Conservation (phyloP, 1,284 basidiomycete species). For the Ganoderma leucocontextum region DNA sequence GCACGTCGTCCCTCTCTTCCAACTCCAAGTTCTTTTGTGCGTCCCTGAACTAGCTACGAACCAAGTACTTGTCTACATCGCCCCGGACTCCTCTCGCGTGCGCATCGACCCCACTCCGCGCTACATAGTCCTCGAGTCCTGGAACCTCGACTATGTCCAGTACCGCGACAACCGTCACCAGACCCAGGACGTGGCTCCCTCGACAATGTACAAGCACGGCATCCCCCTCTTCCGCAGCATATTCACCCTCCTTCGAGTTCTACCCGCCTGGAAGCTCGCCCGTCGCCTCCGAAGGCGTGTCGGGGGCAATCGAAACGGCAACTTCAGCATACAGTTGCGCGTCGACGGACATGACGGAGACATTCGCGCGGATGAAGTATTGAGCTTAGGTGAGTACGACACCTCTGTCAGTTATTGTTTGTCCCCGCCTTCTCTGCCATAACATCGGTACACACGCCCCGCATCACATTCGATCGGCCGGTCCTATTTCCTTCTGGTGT, state of each 20-base stretch:
- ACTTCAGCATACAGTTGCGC: constrained; percentile 61
- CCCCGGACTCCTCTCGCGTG: constrained; percentile 63
- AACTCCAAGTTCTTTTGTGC: constrained; percentile 73
- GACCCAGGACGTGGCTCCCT: constrained; percentile 63
- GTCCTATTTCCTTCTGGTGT: constrained; percentile 21
- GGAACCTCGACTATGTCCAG: constrained; percentile 62
- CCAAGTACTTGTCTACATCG: constrained; percentile 73
- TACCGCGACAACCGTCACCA: constrained; percentile 41
- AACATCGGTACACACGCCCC: constrained; percentile 6
- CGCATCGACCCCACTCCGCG: constrained; percentile 73
- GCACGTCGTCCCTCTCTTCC: constrained; percentile 56
- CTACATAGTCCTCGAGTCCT: constrained; percentile 78
- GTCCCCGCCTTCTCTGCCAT: constrained; percentile 19
- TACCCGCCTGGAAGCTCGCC: constrained; percentile 78
- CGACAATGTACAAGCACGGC: constrained; percentile 83
- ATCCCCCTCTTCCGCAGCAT: constrained; percentile 81
- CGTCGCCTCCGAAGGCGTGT: constrained; percentile 62
- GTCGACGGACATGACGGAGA: constrained; percentile 49
- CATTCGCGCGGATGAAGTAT: constrained; percentile 41
- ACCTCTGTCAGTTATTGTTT: constrained; percentile 31
- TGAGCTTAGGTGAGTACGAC: constrained; percentile 50
- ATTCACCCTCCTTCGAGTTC: constrained; percentile 71
- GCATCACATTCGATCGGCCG: constrained; percentile 2
- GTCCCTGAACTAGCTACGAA: constrained; percentile 73
- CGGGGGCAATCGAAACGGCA: constrained; percentile 51